Conservation (phyloP, 2,329 filamentous ascomycete genomes). For the Calcarisporium arbuscula region DNA sequence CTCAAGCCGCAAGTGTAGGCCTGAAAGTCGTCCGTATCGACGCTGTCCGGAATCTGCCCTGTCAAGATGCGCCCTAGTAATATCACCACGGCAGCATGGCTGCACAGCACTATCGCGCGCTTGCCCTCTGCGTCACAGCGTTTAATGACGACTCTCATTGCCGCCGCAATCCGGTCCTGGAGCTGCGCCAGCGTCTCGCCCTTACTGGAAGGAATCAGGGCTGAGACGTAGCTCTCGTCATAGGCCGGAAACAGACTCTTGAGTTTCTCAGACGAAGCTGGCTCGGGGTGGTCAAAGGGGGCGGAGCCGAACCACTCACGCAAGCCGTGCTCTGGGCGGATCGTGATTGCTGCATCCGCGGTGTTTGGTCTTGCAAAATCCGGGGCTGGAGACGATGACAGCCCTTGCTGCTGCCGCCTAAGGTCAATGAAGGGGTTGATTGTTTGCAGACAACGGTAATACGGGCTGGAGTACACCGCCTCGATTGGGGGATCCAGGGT, state of each 20-base stretch:
- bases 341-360: slow-evolving; percentile 24
- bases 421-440: slow-evolving; percentile 61
- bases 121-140: slow-evolving; percentile 65
- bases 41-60: slow-evolving; percentile 65
- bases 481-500: slow-evolving; percentile 61
- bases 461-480: slow-evolving; percentile 75
- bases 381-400: neutral
- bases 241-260: slow-evolving; percentile 61
- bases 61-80: slow-evolving; percentile 78
- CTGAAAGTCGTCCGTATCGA: slow-evolving; percentile 70
- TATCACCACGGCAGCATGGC: slow-evolving; percentile 87
- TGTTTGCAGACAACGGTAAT: slow-evolving; percentile 84
- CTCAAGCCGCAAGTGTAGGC: slow-evolving; percentile 80
- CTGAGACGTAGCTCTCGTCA: slow-evolving; percentile 50
- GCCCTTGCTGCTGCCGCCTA: slow-evolving; percentile 16
- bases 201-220: slow-evolving; percentile 58
- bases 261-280: slow-evolving; percentile 59
- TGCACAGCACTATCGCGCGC: slow-evolving; percentile 71
- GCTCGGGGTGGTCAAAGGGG: slow-evolving; percentile 76
- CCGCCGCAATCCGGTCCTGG: slow-evolving; percentile 70
- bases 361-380: slow-evolving; percentile 8
- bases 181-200: slow-evolving; percentile 78
- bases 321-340: slow-evolving; percentile 51
- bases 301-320: slow-evolving; percentile 92
- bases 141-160: slow-evolving; percentile 63